Evolutionary conservation across 75 land plant genomes (phyloP).

Genomic region (Picea glauca): DNA sequence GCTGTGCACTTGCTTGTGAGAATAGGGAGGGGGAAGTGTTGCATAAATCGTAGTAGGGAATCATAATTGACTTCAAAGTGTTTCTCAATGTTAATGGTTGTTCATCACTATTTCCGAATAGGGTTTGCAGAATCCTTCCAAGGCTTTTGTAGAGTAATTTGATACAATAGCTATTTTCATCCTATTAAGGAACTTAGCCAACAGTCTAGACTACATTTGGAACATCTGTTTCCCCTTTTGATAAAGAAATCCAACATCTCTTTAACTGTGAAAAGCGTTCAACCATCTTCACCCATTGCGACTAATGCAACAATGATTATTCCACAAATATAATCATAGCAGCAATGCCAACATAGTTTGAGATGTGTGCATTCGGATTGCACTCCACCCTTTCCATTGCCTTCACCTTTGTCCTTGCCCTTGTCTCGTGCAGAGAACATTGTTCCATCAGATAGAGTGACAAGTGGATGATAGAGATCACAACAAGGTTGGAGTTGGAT

Average conservation of each 20-base stretch:
- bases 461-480: no score
- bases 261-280: constrained; percentile 20
- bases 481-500: no score
- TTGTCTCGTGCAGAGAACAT: no score
- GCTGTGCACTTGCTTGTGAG: constrained; percentile 23
- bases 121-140: constrained; percentile 16
- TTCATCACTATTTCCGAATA: constrained; percentile 15
- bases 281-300: constrained; percentile 12
- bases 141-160: constrained; percentile 19
- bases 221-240: constrained; percentile 22
- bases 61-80: constrained; percentile 24
- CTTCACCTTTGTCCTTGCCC: no score
- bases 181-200: no score
- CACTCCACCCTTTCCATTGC: neutral
- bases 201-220: constrained; percentile 1
- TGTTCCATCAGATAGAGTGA: no score
- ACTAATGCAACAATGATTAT: constrained; percentile 24
- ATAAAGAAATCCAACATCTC: constrained; percentile 15
- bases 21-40: constrained; percentile 24
- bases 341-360: constrained; percentile 27
- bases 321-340: constrained; percentile 29
- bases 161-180: neutral
- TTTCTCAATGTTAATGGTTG: constrained; percentile 21
- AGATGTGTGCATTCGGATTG: constrained; percentile 22
- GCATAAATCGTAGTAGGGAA: constrained; percentile 26